phyloP scores from a whole-genome alignment of 345 rosid genomes.

The Eucalyptus marginata region DNA sequence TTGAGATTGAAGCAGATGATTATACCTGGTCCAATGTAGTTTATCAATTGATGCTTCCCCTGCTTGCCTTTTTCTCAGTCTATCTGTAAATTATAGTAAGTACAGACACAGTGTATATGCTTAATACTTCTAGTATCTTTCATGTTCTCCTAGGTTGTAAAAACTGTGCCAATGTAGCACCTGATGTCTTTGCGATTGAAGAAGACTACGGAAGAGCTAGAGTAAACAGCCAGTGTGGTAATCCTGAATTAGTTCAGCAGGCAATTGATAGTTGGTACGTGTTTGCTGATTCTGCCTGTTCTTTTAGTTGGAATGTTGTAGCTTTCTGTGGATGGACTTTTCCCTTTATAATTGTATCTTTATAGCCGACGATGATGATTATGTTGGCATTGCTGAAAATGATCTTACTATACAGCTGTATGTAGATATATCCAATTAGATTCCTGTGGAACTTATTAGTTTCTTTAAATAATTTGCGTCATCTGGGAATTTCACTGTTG shows the following conservation, averaged over 20 bases:
- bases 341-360: neutral
- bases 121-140: neutral
- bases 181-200: conserved; percentile 68
- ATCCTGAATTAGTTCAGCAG: conserved; percentile 44
- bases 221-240: conserved; percentile 63
- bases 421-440: neutral
- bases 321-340: neutral
- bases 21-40: neutral
- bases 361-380: neutral
- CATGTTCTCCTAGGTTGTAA: conserved; percentile 58
- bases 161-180: conserved; percentile 78
- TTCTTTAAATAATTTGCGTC: neutral
- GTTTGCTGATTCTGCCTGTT: neutral
- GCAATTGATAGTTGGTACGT: conserved; percentile 89
- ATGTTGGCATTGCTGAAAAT: neutral
- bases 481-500: neutral
- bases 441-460: neutral
- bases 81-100: neutral
- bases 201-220: conserved; percentile 96
- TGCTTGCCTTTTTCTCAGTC: neutral
- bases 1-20: neutral
- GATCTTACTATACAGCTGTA: neutral
- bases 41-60: neutral
- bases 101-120: neutral
- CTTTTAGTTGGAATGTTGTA: neutral